phyloP scores from a whole-genome alignment of 2,329 filamentous ascomycete genomes.

The Podosphaera xanthii region DNA sequence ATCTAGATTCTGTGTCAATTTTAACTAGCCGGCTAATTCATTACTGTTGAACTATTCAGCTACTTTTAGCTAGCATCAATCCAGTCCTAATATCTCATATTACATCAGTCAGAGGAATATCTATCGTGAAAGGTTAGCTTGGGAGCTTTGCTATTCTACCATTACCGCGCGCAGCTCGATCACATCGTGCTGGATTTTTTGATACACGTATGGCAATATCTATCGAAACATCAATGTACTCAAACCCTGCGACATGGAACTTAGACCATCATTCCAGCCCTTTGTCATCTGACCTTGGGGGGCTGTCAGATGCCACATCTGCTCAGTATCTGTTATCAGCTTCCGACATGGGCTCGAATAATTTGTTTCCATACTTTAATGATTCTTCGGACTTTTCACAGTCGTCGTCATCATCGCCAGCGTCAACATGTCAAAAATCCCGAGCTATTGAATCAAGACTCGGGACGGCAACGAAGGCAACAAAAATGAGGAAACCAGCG shows the following conservation, averaged over 20 bases:
- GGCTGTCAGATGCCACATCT: constrained; percentile 10
- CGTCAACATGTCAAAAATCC: constrained; percentile 7
- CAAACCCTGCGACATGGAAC: constrained; percentile 15
- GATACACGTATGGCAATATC: constrained; percentile 14
- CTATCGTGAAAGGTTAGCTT: not conserved
- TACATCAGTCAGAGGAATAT: not conserved
- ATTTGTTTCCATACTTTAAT: constrained; percentile 13
- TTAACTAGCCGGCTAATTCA: not conserved
- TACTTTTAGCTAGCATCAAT: not conserved
- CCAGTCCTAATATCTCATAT: not conserved
- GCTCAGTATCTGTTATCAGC: constrained; percentile 13
- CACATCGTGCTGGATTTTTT: constrained; percentile 8
- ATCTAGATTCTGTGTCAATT: not conserved
- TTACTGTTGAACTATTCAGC: not conserved
- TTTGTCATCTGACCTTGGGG: constrained; percentile 8
- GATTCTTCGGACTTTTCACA: constrained; percentile 9
- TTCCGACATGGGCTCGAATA: constrained; percentile 11
- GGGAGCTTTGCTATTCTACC: not conserved
- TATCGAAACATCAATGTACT: constrained; percentile 12
- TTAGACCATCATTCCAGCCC: constrained; percentile 11
- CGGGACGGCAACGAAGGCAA: constrained; percentile 7
- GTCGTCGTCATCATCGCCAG: constrained; percentile 7
- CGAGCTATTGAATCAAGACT: constrained; percentile 7
- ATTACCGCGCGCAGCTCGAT: constrained; percentile 6
- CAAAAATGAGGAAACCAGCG: constrained; percentile 23